Evolutionary conservation across 805 yeast genomes (phyloP).

Genomic region (Torulaspora delbrueckii): DNA sequence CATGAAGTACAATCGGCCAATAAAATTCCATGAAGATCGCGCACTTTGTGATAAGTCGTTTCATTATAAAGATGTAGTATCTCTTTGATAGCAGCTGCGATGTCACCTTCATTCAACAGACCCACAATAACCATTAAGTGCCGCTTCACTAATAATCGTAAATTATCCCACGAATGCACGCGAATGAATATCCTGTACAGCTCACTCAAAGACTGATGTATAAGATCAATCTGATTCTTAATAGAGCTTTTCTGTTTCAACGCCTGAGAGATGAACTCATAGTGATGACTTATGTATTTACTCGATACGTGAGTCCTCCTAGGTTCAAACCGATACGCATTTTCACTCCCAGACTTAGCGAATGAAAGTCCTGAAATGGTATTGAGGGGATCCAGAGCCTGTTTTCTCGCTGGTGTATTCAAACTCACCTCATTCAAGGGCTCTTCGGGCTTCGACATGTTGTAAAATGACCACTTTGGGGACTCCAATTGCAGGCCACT

Average conservation of each 20-base stretch:
- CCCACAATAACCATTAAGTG: constrained; percentile 27
- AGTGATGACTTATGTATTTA: constrained; percentile 5
- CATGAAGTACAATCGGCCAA: constrained; percentile 23
- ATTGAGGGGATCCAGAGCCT: neutral
- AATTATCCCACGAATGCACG: constrained; percentile 7
- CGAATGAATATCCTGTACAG: constrained; percentile 4
- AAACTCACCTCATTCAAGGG: constrained; percentile 26
- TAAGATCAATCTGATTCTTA: neutral
- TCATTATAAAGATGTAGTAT: constrained; percentile 24
- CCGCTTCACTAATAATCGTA: constrained; percentile 18
- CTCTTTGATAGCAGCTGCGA: constrained; percentile 14
- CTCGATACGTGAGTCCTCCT: constrained; percentile 1
- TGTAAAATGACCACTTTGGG: neutral
- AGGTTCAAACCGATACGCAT: neutral
- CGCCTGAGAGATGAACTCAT: constrained; percentile 7
- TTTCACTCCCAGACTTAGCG: constrained; percentile 1
- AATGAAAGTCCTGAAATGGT: neutral
- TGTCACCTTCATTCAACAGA: constrained; percentile 13
- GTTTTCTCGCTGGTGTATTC: constrained; percentile 19
- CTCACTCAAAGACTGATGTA: constrained; percentile 4
- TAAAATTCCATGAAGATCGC: constrained; percentile 19
- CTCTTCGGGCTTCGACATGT: constrained; percentile 24
- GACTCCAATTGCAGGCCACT: neutral
- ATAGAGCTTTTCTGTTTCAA: constrained; percentile 5
- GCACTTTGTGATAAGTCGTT: constrained; percentile 16